These are phyloP conservation scores for Mycogone perniciosa DNA, from an alignment of 2,329 filamentous ascomycete species.

Conservation along the genomic window DNA sequence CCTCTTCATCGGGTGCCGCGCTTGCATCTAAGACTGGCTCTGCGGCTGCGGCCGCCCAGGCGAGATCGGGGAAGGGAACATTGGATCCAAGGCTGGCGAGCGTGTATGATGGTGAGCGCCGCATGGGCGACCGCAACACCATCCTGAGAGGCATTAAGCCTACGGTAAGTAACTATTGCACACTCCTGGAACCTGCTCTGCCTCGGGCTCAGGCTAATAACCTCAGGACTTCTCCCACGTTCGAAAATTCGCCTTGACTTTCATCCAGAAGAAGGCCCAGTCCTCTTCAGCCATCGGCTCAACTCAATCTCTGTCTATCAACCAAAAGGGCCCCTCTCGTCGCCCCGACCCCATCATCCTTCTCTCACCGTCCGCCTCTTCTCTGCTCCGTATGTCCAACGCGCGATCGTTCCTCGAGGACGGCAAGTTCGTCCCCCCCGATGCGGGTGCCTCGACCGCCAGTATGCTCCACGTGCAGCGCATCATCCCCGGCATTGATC, in stretches of 20 bases:
- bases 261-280: slow-evolving; percentile 59
- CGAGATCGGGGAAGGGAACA: slow-evolving; percentile 55
- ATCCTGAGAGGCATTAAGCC: slow-evolving; percentile 81
- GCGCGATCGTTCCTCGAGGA: slow-evolving; percentile 89
- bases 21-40: slow-evolving; percentile 24
- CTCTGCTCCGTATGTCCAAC: slow-evolving; percentile 89
- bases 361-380: slow-evolving; percentile 90
- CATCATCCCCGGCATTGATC: slow-evolving; percentile 62
- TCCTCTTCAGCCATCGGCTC: slow-evolving; percentile 33
- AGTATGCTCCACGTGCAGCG: slow-evolving; percentile 86
- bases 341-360: slow-evolving; percentile 85
- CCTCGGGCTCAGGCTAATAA: neutral
- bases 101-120: slow-evolving; percentile 87
- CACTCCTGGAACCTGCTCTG: neutral
- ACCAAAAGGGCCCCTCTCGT: slow-evolving; percentile 45
- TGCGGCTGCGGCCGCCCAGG: slow-evolving; percentile 34
- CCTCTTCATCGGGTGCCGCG: slow-evolving; percentile 34
- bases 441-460: slow-evolving; percentile 59
- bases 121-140: slow-evolving; percentile 88
- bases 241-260: slow-evolving; percentile 74
- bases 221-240: slow-evolving; percentile 85
- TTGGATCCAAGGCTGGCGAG: slow-evolving; percentile 76
- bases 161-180: slow-evolving; percentile 52
- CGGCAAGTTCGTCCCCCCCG: slow-evolving; percentile 73
- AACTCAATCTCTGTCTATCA: slow-evolving; percentile 45